Base-by-base conservation (phyloP, 2,329 filamentous ascomycete genomes). In the Pseudocercospora eumusae region DNA sequence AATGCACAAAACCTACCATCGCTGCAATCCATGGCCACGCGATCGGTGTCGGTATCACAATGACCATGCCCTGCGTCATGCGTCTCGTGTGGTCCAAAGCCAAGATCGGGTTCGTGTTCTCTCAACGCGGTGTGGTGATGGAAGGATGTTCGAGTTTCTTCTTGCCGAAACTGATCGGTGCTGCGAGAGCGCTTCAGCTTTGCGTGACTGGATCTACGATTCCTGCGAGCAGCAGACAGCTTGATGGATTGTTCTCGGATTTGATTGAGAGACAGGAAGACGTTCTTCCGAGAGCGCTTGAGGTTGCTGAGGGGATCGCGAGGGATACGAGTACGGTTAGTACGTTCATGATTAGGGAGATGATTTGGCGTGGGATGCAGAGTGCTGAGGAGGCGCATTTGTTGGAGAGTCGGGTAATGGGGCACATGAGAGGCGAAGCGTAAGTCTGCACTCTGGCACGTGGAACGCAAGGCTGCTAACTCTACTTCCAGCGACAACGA, bases 91-190 rank as follows among this genome's bases (percentile, higher is more conserved):
- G 64, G 64, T 66, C 64, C 3, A 60, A 53, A 21, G 64, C 66
- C 45, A 68, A 68, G 49, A 63, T 68, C 33, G 66, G 66, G 5
- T 68, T 68, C 45, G 66, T 68, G 49, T 68, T 68, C 62, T 63
- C 62, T 15, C 64, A 66, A 40, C 64, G 66, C 15, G 66, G 64
- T 9, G 60, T 68, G 3, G 59, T 68, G 7, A 66, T 62, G 33
- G 66, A 68, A 56, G 66, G 61, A 13, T 68, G 66, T 44, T 68
- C 66, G 9, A 63, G 59, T 8, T 68, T 66, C 60, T 68, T 68
- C 54, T 25, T 68, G 40, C 66, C 66, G 18, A 60, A 64, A 9
- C 52, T 68, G 11, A 59, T 68, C 18, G 66, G 66, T 6, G 49
- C 56, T 36, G 56, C 64, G 40, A 45, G 62, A 5, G 57, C 66